Conservation (phyloP, 1,284 basidiomycete genomes). For the Ustilago nuda region DNA sequence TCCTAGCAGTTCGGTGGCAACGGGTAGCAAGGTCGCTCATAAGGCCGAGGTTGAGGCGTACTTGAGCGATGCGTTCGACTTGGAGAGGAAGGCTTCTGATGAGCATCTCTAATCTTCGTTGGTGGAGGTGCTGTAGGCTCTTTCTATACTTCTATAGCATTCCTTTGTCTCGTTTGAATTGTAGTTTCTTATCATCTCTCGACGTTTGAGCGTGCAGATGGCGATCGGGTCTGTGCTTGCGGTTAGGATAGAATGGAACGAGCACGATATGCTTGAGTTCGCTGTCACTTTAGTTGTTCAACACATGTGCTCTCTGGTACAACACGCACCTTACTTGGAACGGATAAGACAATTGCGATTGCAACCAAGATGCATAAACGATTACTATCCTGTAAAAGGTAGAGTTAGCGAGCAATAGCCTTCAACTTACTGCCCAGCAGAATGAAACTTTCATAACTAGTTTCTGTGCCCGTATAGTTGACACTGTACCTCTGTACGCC, state of each 20-base stretch:
- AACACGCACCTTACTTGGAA: too few species aligned
- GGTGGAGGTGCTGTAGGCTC: not conserved
- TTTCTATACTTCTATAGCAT: too few species aligned
- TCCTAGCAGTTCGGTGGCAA: conserved; percentile 75
- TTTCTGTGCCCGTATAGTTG: conserved; percentile 57
- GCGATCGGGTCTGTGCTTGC: too few species aligned
- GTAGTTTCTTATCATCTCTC: too few species aligned
- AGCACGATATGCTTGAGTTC: too few species aligned
- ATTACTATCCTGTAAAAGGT: not conserved
- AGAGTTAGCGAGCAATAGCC: conserved; percentile 18
- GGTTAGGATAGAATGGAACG: too few species aligned
- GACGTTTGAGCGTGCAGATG: too few species aligned
- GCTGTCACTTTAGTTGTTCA: too few species aligned
- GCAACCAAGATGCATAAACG: not conserved
- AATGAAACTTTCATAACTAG: conserved; percentile 59
- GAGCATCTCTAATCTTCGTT: conserved; percentile 9
- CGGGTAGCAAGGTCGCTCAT: conserved; percentile 81
- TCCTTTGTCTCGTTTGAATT: too few species aligned
- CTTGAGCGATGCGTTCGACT: conserved; percentile 61
- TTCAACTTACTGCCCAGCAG: conserved; percentile 49
- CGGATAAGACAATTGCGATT: not conserved
- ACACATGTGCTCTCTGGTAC: too few species aligned
- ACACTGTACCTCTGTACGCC: conserved; percentile 49
- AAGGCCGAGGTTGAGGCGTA: conserved; percentile 64
- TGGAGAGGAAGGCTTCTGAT: conserved; percentile 51